Evolutionary conservation across 139 green algal genomes (phyloP).

Genomic region (Chlamydomonas incerta): DNA sequence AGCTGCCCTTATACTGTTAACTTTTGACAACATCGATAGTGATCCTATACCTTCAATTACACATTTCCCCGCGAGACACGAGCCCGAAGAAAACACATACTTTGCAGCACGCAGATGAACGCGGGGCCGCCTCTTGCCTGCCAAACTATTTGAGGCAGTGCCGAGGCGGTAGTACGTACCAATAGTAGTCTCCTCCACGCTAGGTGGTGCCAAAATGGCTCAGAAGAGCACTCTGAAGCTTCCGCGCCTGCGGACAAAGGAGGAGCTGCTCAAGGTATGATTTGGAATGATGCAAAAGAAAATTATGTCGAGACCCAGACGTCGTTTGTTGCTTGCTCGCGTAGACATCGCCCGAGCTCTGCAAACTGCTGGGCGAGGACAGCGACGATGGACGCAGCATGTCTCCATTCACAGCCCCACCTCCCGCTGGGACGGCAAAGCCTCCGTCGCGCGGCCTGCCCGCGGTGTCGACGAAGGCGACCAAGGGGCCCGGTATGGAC

Average conservation of each 20-base stretch:
- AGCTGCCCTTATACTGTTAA: background rate
- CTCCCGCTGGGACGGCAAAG: constrained; percentile 26
- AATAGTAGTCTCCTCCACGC: too few relatives aligned
- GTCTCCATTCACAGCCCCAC: constrained; percentile 40
- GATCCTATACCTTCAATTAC: too few relatives aligned
- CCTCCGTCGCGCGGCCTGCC: constrained; percentile 36
- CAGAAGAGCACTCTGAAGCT: constrained; percentile 70
- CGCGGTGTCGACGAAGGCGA: background rate
- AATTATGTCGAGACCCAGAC: too few relatives aligned
- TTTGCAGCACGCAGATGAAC: background rate
- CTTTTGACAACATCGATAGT: background rate
- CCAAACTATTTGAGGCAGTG: too few relatives aligned
- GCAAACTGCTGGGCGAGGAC: constrained; percentile 70
- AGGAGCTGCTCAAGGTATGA: constrained; percentile 83
- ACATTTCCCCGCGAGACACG: too few relatives aligned
- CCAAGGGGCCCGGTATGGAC: constrained; percentile 53
- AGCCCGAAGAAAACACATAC: too few relatives aligned
- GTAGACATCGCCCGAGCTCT: constrained; percentile 68
- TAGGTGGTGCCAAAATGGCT: constrained; percentile 16
- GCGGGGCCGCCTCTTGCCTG: too few relatives aligned
- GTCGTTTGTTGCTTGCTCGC: background rate
- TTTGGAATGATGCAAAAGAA: too few relatives aligned
- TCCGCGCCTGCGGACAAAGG: constrained; percentile 77
- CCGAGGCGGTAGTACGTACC: background rate
- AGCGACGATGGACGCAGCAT: constrained; percentile 53